Evolutionary conservation across 1,139 yeast genomes (phyloP), one percentile per base, ranked within the genome.

Genomic region (Yamadazyma sp.): DNA sequence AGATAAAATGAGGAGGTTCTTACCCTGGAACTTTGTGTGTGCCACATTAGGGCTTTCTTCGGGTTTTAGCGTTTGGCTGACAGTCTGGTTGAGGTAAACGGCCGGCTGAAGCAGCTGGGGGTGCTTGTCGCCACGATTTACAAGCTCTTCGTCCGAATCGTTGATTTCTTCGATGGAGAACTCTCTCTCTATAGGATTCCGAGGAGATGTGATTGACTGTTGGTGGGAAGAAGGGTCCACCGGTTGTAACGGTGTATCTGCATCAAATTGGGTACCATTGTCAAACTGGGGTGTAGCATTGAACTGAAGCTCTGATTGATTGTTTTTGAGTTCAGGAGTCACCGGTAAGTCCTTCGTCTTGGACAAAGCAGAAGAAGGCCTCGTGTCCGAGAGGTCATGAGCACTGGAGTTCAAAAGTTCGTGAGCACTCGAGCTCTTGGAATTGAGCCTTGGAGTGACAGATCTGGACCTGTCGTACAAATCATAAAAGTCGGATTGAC

Each of bases 101-200:
- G 52, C 52, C 6, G 53, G 53, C 35, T 47, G 48, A 13, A 48
- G 31, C 9, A 31, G 29, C 11, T 36, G 23, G 2, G 15, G 14
- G 5, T 15, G 24, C 16, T 20, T 26, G 23, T 34, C 22, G 29
- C 42, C 43, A 16, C 43, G 44, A 21, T 36, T 47, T 6, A 15
- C 29, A 37, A 56, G 51, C 39, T 69, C 72, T 34, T 65, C 73
- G 41, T 69, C 74, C 23, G 69, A 59, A 43, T 67, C 70, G 44
- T 67, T 63, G 21, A 66, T 60, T 47, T 70, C 76, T 48, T 70
- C 76, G 39, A 70, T 69, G 8, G 68, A 64, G 38, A 54, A 62
- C 34, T 65, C 71, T 42, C 52, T 29, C 21, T 47, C 50, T 3
- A 47, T 26, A 24, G 40, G 15, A 10, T n/a, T n/a, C n/a, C n/a